Conservation (phyloP, 1,284 basidiomycete genomes). For the Cutaneotrichosporon sp. region DNA sequence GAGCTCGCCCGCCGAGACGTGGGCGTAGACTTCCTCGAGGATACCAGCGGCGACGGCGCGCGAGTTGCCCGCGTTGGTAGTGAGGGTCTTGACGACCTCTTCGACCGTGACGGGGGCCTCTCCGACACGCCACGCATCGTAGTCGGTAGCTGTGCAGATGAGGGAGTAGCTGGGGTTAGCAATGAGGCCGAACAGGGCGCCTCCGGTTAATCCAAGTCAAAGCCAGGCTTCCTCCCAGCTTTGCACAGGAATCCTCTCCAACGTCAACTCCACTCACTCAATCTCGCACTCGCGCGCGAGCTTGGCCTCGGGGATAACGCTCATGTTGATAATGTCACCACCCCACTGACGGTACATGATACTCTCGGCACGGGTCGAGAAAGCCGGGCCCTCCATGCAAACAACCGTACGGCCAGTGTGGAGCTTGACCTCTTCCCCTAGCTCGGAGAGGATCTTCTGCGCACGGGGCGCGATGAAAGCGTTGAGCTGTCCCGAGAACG, state of each 20-base stretch:
- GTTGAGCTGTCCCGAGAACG: constrained; percentile 69
- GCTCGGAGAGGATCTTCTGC: constrained; percentile 61
- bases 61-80: constrained; percentile 79
- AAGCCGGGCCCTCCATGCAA: constrained; percentile 83
- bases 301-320: constrained; percentile 91
- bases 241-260: too few relatives aligned
- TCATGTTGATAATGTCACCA: constrained; percentile 93
- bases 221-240: too few relatives aligned
- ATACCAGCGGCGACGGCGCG: constrained; percentile 67
- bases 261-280: constrained; percentile 60
- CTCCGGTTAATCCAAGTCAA: too few relatives aligned
- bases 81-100: constrained; percentile 77
- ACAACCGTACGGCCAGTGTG: constrained; percentile 83
- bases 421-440: constrained; percentile 59
- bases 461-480: constrained; percentile 68
- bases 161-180: constrained; percentile 68
- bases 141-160: constrained; percentile 86
- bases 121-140: constrained; percentile 82
- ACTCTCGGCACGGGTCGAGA: constrained; percentile 87
- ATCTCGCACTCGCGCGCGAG: constrained; percentile 92
- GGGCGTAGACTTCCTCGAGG: constrained; percentile 71
- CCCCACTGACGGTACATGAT: constrained; percentile 91
- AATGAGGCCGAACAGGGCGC: too few relatives aligned
- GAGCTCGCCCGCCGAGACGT: constrained; percentile 59
- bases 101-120: constrained; percentile 80